phyloP scores from a whole-genome alignment of 2,329 filamentous ascomycete genomes.

The Claviceps maximensis region DNA sequence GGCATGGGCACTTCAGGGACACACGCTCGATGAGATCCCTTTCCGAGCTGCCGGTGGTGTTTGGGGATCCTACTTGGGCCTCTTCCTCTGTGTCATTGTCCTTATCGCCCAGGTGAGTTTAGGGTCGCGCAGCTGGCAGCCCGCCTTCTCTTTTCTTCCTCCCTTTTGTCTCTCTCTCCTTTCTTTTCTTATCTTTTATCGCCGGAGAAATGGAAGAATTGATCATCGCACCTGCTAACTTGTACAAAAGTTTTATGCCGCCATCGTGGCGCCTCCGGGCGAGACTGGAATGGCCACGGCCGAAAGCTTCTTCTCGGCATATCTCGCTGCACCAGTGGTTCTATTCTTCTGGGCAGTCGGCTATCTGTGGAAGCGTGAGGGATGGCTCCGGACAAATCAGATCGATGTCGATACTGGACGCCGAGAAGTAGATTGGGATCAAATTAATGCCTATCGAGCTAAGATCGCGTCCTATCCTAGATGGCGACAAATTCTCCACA shows the following conservation, averaged over 20 bases:
- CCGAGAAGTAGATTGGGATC: slow-evolving; percentile 52
- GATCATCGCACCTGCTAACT: neutral
- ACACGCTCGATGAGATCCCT: slow-evolving; percentile 50
- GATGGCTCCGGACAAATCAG: slow-evolving; percentile 42
- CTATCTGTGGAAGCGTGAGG: slow-evolving; percentile 52
- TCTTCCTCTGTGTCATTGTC: slow-evolving; percentile 42
- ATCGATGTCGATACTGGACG: slow-evolving; percentile 58
- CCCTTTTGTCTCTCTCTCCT: neutral
- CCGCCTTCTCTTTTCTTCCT: too few species aligned
- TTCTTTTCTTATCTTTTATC: too few species aligned
- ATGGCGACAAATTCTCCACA: slow-evolving; percentile 31
- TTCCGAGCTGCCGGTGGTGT: slow-evolving; percentile 49
- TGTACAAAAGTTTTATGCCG: slow-evolving; percentile 32
- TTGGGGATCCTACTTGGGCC: slow-evolving; percentile 49
- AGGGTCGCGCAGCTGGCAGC: neutral
- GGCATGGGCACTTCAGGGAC: slow-evolving; percentile 46
- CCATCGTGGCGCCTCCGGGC: slow-evolving; percentile 25
- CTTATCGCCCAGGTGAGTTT: slow-evolving; percentile 37
- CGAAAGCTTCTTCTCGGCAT: slow-evolving; percentile 41
- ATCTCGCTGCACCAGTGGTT: slow-evolving; percentile 41
- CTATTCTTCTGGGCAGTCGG: slow-evolving; percentile 42
- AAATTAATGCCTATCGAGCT: slow-evolving; percentile 41
- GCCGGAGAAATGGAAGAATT: too few species aligned
- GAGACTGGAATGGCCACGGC: slow-evolving; percentile 24
- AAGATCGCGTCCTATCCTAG: slow-evolving; percentile 37